phyloP scores from a whole-genome alignment of 2,329 filamentous ascomycete species.

The Podosphaera fusca region DNA sequence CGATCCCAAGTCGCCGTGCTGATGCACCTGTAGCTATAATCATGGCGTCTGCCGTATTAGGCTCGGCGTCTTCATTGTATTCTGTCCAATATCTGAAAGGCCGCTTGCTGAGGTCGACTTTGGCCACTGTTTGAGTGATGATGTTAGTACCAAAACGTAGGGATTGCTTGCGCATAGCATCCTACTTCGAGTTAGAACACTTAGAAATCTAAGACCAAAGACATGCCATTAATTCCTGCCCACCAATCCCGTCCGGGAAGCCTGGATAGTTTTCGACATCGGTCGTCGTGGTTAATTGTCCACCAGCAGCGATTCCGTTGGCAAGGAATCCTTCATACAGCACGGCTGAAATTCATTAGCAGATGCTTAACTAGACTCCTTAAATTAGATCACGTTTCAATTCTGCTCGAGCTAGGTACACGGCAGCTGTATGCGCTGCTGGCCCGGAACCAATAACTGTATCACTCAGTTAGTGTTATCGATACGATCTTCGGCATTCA shows the following conservation, averaged over 20 bases:
- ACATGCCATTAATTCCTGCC: slow-evolving; percentile 52
- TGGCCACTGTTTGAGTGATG: slow-evolving; percentile 75
- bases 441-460: slow-evolving; percentile 78
- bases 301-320: slow-evolving; percentile 85
- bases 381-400: slow-evolving; percentile 37
- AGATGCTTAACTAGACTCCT: not conserved
- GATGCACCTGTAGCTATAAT: slow-evolving; percentile 94
- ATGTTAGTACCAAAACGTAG: slow-evolving; percentile 82
- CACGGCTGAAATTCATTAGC: slow-evolving; percentile 30
- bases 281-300: slow-evolving; percentile 93
- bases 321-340: slow-evolving; percentile 97
- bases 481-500: not conserved
- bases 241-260: slow-evolving; percentile 75
- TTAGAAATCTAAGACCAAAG: not conserved
- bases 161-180: slow-evolving; percentile 81
- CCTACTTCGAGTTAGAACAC: slow-evolving; percentile 16
- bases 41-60: slow-evolving; percentile 72
- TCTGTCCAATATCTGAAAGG: slow-evolving; percentile 92
- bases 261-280: slow-evolving; percentile 97
- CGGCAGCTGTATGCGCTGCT: slow-evolving; percentile 86
- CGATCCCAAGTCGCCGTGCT: slow-evolving; percentile 57
- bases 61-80: slow-evolving; percentile 54
- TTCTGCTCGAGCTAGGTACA: slow-evolving; percentile 88
- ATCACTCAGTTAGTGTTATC: not conserved
- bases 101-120: slow-evolving; percentile 58